A percentile compares a stretch with the other conserved stretches of the same genome.
phyloP scores from a whole-genome alignment of 2,329 filamentous ascomycete species.

The Trichoderma sp. region DNA sequence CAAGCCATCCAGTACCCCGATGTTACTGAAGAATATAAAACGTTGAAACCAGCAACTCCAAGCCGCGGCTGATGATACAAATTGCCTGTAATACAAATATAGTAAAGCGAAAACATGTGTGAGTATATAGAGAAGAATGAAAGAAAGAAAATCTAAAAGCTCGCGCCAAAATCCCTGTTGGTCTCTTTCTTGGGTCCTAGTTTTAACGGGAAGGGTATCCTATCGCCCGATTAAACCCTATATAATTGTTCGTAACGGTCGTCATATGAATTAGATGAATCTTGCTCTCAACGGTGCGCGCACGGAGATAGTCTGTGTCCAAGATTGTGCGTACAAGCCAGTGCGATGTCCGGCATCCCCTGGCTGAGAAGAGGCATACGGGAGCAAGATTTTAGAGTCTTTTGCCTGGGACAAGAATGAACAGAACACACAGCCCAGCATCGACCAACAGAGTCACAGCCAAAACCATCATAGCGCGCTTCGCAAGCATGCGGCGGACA shows the following conservation, averaged over 20 bases:
- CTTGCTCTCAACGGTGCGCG: slow-evolving; percentile 13
- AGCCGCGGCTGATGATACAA: slow-evolving; percentile 33
- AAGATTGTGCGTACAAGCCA: slow-evolving; percentile 16
- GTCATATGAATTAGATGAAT: slow-evolving; percentile 33
- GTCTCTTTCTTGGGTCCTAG: background rate
- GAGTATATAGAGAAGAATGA: slow-evolving; percentile 24
- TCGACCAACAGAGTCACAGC: slow-evolving; percentile 75
- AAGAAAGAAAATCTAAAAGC: slow-evolving; percentile 30
- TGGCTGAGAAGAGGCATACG: background rate
- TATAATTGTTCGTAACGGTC: slow-evolving; percentile 38
- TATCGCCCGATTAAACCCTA: slow-evolving; percentile 31
- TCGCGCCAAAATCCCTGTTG: slow-evolving; percentile 32
- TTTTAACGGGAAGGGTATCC: background rate
- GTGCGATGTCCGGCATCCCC: slow-evolving; percentile 10
- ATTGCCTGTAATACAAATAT: slow-evolving; percentile 35
- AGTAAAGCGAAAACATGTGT: background rate
- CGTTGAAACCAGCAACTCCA: slow-evolving; percentile 34
- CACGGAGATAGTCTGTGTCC: slow-evolving; percentile 1
- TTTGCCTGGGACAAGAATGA: slow-evolving; percentile 93
- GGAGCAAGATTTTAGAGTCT: slow-evolving; percentile 59
- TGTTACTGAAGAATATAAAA: slow-evolving; percentile 29
- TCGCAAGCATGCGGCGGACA: slow-evolving; percentile 81
- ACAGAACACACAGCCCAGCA: slow-evolving; percentile 81
- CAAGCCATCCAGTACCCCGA: slow-evolving; percentile 30
- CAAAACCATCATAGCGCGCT: slow-evolving; percentile 81